These are phyloP conservation scores for Microbotryum scabiosae DNA, from an alignment of 1,284 basidiomycete genomes.

Conservation along the genomic window DNA sequence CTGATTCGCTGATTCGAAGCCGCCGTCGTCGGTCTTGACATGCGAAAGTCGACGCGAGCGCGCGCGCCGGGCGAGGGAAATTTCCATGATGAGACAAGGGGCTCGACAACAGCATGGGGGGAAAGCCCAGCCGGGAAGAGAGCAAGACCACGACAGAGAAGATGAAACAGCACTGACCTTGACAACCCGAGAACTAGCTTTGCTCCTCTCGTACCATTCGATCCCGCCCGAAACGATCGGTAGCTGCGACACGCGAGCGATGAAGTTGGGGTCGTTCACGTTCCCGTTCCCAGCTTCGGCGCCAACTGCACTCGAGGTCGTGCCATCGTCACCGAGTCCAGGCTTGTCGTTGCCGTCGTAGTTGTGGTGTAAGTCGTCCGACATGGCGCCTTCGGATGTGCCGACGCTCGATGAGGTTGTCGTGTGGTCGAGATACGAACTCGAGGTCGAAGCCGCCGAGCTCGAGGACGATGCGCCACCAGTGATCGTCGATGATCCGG, in stretches of 20 bases:
- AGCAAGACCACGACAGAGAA: neutral
- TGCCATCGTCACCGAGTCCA: neutral
- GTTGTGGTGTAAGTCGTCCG: too few relatives aligned
- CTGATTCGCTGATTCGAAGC: too few relatives aligned
- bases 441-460: constrained; percentile 4
- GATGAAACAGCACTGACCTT: constrained; percentile 46
- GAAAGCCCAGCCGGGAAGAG: neutral
- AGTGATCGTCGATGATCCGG: too few relatives aligned
- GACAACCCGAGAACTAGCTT: constrained; percentile 66
- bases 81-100: neutral
- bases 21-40: too few relatives aligned
- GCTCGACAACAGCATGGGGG: neutral
- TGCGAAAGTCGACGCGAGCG: too few relatives aligned
- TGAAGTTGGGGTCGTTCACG: constrained; percentile 40
- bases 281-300: neutral
- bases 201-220: constrained; percentile 64
- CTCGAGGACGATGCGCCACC: neutral
- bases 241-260: constrained; percentile 48
- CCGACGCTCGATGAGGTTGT: neutral
- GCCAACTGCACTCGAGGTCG: neutral
- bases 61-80: too few relatives aligned
- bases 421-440: neutral
- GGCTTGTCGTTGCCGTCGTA: neutral
- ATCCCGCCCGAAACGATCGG: constrained; percentile 61
- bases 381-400: neutral